Evolutionary conservation across 2,329 filamentous ascomycete species (phyloP).

Genomic region (Paracoccidioides brasiliensis): DNA sequence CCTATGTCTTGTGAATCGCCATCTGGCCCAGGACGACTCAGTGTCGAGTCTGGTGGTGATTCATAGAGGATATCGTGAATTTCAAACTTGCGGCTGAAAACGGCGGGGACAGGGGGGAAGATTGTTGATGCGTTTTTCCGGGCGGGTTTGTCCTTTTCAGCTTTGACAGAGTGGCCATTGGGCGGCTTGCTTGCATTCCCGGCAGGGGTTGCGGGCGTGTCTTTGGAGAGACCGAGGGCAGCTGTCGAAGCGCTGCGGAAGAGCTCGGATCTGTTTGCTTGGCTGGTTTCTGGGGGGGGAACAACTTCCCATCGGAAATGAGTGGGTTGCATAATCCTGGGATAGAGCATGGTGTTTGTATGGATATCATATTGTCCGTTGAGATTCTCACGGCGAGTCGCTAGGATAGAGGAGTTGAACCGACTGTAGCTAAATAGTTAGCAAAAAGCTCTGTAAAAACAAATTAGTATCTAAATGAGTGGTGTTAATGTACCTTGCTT

Average conservation of each 20-base stretch:
- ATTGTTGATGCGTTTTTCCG: slow-evolving; percentile 20
- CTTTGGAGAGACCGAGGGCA: slow-evolving; percentile 22
- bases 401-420: slow-evolving; percentile 66
- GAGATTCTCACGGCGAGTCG: slow-evolving; percentile 54
- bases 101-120: slow-evolving; percentile 42
- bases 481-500: slow-evolving; percentile 55
- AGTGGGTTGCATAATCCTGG: slow-evolving; percentile 77
- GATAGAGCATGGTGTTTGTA: slow-evolving; percentile 83
- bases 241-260: slow-evolving; percentile 22
- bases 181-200: slow-evolving; percentile 6
- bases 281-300: slow-evolving; percentile 28
- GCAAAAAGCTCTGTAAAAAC: slow-evolving; percentile 6
- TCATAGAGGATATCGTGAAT: slow-evolving; percentile 49
- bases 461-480: not conserved
- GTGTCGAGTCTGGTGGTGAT: slow-evolving; percentile 1
- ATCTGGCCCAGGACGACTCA: slow-evolving; percentile 14
- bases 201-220: slow-evolving; percentile 10
- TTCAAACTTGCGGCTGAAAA: slow-evolving; percentile 49
- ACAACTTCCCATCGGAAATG: slow-evolving; percentile 71
- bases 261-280: slow-evolving; percentile 15
- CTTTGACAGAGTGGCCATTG: slow-evolving; percentile 4
- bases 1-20: slow-evolving; percentile 29
- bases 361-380: slow-evolving; percentile 83
- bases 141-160: slow-evolving; percentile 9
- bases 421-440: slow-evolving; percentile 40